Evolutionary conservation across 2,329 filamentous ascomycete genomes (phyloP).

Genomic region (Trichoderma sp.): DNA sequence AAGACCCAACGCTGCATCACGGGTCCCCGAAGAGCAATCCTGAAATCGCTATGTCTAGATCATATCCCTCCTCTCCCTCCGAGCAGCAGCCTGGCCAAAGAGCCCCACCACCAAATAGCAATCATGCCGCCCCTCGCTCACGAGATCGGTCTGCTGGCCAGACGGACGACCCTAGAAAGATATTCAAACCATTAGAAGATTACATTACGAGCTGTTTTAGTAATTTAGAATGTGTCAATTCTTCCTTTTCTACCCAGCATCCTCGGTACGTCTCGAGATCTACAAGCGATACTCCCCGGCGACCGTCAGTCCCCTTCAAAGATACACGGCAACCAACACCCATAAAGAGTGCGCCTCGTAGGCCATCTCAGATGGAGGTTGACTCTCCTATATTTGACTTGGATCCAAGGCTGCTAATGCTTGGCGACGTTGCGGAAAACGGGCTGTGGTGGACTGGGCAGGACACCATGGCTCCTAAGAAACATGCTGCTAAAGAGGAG

Average conservation of each 20-base stretch:
- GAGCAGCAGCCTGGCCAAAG: conserved; percentile 41
- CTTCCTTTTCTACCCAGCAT: conserved; percentile 63
- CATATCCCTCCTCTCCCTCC: conserved; percentile 50
- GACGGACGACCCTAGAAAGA: conserved; percentile 50
- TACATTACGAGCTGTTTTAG: conserved; percentile 69
- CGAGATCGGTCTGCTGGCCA: conserved; percentile 28
- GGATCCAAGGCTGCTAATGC: conserved; percentile 72
- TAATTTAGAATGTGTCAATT: conserved; percentile 69
- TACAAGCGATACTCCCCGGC: conserved; percentile 33
- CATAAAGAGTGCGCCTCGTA: conserved; percentile 33
- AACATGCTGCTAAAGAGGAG: conserved; percentile 29
- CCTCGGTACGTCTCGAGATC: conserved; percentile 39
- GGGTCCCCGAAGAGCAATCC: conserved; percentile 34
- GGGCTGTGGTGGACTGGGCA: conserved; percentile 77
- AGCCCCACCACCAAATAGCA: conserved; percentile 26
- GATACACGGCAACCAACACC: conserved; percentile 31
- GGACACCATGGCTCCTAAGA: conserved; percentile 36
- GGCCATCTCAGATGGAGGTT: conserved; percentile 29
- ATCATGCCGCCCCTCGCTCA: conserved; percentile 25
- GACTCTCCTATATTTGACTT: conserved; percentile 50
- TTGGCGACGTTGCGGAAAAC: conserved; percentile 79
- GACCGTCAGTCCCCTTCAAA: conserved; percentile 32
- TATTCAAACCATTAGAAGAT: conserved; percentile 77
- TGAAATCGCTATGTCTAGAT: conserved; percentile 34
- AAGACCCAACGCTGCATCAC: conserved; percentile 42